Percentiles rank a stretch among this genome's conserved stretches.
These are phyloP conservation scores for Tetragonia tetragonoides DNA, from an alignment of 148 eudicot genomes.

Conservation along the genomic window DNA sequence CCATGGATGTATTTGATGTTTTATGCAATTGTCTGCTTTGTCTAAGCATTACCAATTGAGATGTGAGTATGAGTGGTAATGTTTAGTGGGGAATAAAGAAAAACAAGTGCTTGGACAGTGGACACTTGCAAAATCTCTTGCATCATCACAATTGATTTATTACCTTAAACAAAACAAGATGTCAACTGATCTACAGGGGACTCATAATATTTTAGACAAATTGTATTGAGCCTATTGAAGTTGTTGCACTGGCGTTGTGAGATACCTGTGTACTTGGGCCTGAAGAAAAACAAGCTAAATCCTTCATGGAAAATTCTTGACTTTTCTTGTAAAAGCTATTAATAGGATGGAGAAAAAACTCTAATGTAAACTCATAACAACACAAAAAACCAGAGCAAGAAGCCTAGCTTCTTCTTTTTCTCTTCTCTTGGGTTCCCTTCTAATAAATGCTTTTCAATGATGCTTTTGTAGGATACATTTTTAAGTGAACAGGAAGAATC, in stretches of 20 bases:
- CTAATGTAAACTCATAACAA: too few relatives aligned
- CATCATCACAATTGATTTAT: not conserved
- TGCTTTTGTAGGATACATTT: constrained; percentile 45
- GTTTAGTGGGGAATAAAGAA: not conserved
- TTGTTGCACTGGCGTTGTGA: not conserved
- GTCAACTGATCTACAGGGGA: too few relatives aligned
- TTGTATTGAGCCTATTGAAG: not conserved
- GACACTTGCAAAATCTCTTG: too few relatives aligned
- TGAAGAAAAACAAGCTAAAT: not conserved
- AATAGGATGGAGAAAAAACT: too few relatives aligned
- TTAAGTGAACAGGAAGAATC: constrained; percentile 36
- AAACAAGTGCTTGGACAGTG: not conserved
- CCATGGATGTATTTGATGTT: not conserved
- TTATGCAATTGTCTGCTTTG: not conserved
- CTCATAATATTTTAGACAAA: too few relatives aligned
- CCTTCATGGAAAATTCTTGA: not conserved
- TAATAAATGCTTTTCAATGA: not conserved
- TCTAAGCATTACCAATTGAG: not conserved
- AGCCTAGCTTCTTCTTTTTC: not conserved
- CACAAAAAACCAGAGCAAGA: too few relatives aligned
- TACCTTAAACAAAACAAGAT: not conserved
- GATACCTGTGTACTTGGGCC: not conserved
- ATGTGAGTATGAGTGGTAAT: not conserved
- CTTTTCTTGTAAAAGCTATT: not conserved
- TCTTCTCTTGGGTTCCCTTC: not conserved